A percentile compares a stretch with the other conserved stretches of the same genome.
Evolutionary conservation across 495 filamentous ascomycete genomes (phyloP).

Genomic region (Xylaria sp.): DNA sequence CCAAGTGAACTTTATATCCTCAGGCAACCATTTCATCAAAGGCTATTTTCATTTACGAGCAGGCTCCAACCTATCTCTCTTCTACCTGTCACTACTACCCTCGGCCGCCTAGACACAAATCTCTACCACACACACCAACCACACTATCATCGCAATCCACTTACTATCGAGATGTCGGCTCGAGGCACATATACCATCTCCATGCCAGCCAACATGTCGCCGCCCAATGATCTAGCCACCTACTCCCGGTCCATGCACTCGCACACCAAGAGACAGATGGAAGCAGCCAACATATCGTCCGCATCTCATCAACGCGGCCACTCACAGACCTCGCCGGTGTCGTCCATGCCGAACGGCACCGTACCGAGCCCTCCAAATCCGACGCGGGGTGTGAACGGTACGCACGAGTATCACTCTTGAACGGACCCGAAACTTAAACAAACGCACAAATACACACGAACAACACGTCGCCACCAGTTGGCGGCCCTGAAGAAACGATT

Average conservation of each 20-base stretch:
- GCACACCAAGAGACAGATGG: slow-evolving; percentile 61
- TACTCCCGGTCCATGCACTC: slow-evolving; percentile 58
- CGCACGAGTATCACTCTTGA: slow-evolving; percentile 36
- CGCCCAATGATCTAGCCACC: slow-evolving; percentile 51
- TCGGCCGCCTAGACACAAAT: not conserved
- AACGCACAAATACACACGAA: not conserved
- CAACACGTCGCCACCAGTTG: not conserved
- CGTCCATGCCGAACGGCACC: slow-evolving; percentile 46
- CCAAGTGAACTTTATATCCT: not conserved
- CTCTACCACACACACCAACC: not conserved
- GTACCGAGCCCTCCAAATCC: slow-evolving; percentile 24
- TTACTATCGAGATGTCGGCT: slow-evolving; percentile 44
- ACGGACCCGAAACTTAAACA: not conserved
- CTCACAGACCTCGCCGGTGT: slow-evolving; percentile 31
- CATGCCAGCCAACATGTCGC: slow-evolving; percentile 46
- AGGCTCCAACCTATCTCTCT: not conserved
- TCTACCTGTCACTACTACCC: not conserved
- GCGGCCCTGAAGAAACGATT: slow-evolving; percentile 11
- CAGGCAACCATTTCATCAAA: not conserved
- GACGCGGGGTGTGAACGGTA: slow-evolving; percentile 24
- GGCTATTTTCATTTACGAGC: not conserved
- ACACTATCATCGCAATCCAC: not conserved
- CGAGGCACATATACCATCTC: slow-evolving; percentile 39
- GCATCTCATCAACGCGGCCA: slow-evolving; percentile 31
- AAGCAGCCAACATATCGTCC: slow-evolving; percentile 46